Conservation (phyloP, 148 eudicot genomes). For the Diospyros kaki region DNA sequence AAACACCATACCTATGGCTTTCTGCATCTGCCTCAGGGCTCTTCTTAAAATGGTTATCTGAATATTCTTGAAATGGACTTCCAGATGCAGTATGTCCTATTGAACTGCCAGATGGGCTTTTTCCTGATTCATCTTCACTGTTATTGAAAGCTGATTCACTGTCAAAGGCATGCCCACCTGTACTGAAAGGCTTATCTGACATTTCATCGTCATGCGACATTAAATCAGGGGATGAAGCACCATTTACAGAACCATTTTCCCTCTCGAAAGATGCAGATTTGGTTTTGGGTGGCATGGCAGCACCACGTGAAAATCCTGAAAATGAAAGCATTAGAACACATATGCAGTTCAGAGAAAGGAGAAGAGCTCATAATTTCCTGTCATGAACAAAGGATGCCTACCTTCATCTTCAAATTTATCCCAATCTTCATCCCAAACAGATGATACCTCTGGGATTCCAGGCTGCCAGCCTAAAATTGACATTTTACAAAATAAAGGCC, state of each 20-base stretch:
- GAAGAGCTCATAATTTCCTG: background rate
- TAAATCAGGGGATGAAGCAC: constrained; percentile 51
- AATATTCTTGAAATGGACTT: constrained; percentile 59
- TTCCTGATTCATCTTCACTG: constrained; percentile 82
- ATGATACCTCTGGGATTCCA: constrained; percentile 78
- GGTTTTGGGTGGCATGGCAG: constrained; percentile 37
- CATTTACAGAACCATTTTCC: constrained; percentile 51
- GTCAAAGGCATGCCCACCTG: constrained; percentile 40
- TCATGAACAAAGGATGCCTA: constrained; percentile 19
- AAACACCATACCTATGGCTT: constrained; percentile 50
- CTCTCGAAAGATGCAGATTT: constrained; percentile 42
- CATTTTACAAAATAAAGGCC: background rate
- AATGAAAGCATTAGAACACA: constrained; percentile 6
- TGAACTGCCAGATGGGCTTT: constrained; percentile 79
- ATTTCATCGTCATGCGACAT: constrained; percentile 41
- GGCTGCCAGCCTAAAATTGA: constrained; percentile 83
- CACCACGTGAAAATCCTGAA: constrained; percentile 70
- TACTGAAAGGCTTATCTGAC: constrained; percentile 49
- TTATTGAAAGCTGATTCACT: constrained; percentile 57
- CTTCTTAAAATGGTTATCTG: constrained; percentile 57
- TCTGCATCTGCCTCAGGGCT: constrained; percentile 76
- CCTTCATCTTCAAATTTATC: constrained; percentile 99
- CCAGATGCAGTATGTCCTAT: constrained; percentile 40
- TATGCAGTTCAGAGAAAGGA: background rate
- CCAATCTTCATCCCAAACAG: constrained; percentile 99